These are phyloP conservation scores for Globisporangium nodosum DNA, from an alignment of 352 stramenopile genomes.

Conservation along the genomic window DNA sequence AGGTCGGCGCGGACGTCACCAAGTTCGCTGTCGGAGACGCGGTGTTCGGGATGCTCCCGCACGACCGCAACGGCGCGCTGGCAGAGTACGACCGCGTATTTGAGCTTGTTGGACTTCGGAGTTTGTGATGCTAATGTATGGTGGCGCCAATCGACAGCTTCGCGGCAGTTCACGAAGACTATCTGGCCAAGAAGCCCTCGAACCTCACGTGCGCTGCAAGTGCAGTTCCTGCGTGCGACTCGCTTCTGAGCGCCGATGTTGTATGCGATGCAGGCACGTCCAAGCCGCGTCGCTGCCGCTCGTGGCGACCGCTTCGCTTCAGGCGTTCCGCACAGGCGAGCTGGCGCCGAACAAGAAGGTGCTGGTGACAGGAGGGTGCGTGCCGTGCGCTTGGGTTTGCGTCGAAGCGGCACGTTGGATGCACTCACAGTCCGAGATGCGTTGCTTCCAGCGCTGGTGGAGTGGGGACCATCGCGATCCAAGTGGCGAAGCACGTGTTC, in stretches of 20 bases:
- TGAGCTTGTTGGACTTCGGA: background rate
- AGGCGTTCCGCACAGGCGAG: conserved; percentile 40
- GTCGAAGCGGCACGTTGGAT: too few species aligned
- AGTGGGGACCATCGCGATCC: conserved; percentile 63
- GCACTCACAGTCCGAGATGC: background rate
- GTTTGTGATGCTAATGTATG: background rate
- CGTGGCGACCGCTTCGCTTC: conserved; percentile 42
- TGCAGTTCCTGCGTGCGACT: too few species aligned
- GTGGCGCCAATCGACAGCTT: conserved; percentile 19
- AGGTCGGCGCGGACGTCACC: conserved; percentile 44
- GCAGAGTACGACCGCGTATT: conserved; percentile 41
- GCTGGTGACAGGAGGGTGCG: conserved; percentile 61
- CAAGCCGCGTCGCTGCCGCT: conserved; percentile 66
- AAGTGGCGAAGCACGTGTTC: conserved; percentile 72
- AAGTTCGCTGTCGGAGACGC: conserved; percentile 56
- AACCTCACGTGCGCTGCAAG: conserved; percentile 42
- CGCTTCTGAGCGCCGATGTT: too few species aligned
- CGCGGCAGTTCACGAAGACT: conserved; percentile 43
- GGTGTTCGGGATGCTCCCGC: conserved; percentile 70
- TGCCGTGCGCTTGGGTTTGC: background rate
- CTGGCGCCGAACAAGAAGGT: conserved; percentile 64
- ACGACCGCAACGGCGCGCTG: conserved; percentile 52
- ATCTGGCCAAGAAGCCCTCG: conserved; percentile 59
- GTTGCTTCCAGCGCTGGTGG: conserved; percentile 38
- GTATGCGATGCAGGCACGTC: conserved; percentile 29